Evolutionary conservation across 441 rosid genomes (phyloP), one percentile per base, ranked within the genome.

Genomic region (Gossypium gossypioides): DNA sequence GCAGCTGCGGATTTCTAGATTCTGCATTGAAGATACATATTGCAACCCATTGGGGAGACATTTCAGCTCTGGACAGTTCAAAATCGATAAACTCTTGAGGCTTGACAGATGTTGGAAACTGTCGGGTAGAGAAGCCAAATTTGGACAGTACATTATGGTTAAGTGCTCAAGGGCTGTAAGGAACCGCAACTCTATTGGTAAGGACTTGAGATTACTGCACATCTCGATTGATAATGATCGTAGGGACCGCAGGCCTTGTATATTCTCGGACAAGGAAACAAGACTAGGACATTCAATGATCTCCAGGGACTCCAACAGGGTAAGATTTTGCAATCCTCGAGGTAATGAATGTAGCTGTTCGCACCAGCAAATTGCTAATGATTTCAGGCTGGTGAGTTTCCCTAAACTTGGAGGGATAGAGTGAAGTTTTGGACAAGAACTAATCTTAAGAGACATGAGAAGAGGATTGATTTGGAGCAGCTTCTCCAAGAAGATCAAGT

Each of bases 251-350:
- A 78, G 70, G 51, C 79, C 78, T 70, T 32, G 27, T 50, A 78
- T 54, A 2, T 52, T 71, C 3, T 68, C 68, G 1, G 78, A 69
- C 51, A 78, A 52, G 29, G 76, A 32, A 3, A 6, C 13, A 6
- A 81, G 64, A 57, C 76, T 56, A 18, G 37, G 72, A 65, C 84
- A 81, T 54, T 78, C 80, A 40, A 46, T 72, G 18, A 81, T 68
- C 65, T 81, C 80, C 56, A 81, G 24, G 2, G 78, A 71, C 64
- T 81, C 84, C 75, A 81, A 29, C 0, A 69, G 13, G 12, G 51
- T 61, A 56, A 78, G 81, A 10, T 78, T 61, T 24, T 73, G 70
- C 58, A 75, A 46, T 16, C 64, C 78, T 50, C 10, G 74, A 21
- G 80, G 84, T 63, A 76, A 55, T 37, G 48, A 61, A 13, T 24